Conservation (phyloP, 768 basidiomycete genomes). For the Boletus rubroflammeus region DNA sequence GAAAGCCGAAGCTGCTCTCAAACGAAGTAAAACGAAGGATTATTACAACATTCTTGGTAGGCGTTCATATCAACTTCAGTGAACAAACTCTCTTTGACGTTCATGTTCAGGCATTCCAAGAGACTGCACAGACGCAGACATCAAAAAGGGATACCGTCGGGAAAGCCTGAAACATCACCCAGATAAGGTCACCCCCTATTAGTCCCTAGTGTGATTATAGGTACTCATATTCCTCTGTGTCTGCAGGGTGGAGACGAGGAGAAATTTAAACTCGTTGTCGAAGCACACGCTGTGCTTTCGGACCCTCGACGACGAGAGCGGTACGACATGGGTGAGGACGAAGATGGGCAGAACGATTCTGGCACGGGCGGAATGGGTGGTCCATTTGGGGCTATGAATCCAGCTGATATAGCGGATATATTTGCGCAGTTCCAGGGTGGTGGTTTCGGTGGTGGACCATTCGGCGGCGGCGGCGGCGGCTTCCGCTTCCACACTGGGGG, state of each 20-base stretch:
- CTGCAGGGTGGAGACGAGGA: constrained; percentile 88
- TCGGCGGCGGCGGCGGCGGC: constrained; percentile 30
- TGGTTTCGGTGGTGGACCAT: constrained; percentile 20
- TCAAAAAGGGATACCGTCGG: constrained; percentile 89
- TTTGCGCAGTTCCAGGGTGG: constrained; percentile 62
- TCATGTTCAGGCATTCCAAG: constrained; percentile 35
- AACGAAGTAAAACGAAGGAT: constrained; percentile 87
- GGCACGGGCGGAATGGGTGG: constrained; percentile 41
- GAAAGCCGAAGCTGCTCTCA: constrained; percentile 78
- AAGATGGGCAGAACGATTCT: constrained; percentile 56
- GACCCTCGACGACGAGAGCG: constrained; percentile 69
- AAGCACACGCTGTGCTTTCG: constrained; percentile 79
- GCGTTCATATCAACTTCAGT: background rate
- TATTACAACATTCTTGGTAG: constrained; percentile 75
- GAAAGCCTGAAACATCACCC: constrained; percentile 85
- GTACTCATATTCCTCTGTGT: constrained; percentile 5
- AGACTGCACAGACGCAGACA: constrained; percentile 64
- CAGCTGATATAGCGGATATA: constrained; percentile 56
- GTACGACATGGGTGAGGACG: constrained; percentile 81
- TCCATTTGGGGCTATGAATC: constrained; percentile 38
- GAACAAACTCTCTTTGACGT: background rate
- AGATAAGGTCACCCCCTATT: constrained; percentile 56
- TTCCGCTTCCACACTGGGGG: constrained; percentile 27
- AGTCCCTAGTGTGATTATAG: background rate
- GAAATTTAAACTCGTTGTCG: constrained; percentile 87